Evolutionary conservation across 2,329 filamentous ascomycete genomes (phyloP).

Genomic region (Cordyceps pruinosa): DNA sequence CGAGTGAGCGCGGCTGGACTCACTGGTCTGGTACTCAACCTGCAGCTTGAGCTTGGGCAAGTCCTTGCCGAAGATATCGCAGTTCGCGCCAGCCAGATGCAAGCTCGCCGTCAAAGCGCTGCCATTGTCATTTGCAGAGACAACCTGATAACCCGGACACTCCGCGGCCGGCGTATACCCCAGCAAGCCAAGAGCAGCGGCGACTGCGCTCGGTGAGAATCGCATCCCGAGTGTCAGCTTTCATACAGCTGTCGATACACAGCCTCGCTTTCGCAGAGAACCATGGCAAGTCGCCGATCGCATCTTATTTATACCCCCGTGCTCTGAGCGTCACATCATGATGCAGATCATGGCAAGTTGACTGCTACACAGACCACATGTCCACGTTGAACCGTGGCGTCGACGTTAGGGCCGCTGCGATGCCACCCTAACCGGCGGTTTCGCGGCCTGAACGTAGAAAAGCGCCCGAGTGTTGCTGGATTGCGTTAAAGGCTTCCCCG

Average conservation of each 20-base stretch:
- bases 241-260: too few species aligned
- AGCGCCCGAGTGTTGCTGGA: too few species aligned
- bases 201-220: background rate
- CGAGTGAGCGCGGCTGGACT: background rate
- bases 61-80: conserved; percentile 1
- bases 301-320: too few species aligned
- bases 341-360: too few species aligned
- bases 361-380: too few species aligned
- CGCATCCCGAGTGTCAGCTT: background rate
- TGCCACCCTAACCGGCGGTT: background rate
- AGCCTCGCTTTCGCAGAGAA: too few species aligned
- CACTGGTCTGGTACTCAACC: background rate
- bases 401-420: background rate
- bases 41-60: background rate
- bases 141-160: background rate
- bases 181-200: background rate
- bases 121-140: background rate
- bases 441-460: background rate
- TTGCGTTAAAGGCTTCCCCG: background rate
- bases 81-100: background rate
- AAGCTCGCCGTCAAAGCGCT: background rate
- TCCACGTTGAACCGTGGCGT: background rate
- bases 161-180: background rate
- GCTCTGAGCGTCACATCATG: too few species aligned
- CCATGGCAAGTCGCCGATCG: too few species aligned